These are phyloP conservation scores for Cryptococcus wingfieldii DNA, from an alignment of 1,284 basidiomycete species.

Conservation along the genomic window DNA sequence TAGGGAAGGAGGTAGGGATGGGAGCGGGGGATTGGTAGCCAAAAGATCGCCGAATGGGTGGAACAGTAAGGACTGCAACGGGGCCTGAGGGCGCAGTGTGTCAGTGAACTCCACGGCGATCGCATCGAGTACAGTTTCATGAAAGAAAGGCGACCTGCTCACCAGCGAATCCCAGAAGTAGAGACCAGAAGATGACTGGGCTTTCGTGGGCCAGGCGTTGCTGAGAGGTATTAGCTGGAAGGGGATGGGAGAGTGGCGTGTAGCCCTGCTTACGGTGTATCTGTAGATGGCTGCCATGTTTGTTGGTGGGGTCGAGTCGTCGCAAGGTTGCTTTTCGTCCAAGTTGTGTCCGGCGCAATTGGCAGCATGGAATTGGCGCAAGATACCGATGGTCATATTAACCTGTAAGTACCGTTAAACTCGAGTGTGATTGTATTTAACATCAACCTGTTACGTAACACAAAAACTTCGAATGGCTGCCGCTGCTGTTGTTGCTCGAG, in stretches of 20 bases:
- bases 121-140: no score
- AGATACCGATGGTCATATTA: neutral
- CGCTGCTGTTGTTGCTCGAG: no score
- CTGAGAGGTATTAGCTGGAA: constrained; percentile 37
- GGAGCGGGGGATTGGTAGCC: constrained; percentile 72
- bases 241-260: neutral
- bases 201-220: constrained; percentile 85
- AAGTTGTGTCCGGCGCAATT: neutral
- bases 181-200: constrained; percentile 86
- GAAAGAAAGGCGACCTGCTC: constrained; percentile 6
- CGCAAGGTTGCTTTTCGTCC: no score
- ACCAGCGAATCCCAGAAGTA: constrained; percentile 48
- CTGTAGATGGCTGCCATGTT: neutral
- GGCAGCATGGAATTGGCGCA: neutral
- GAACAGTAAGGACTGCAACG: constrained; percentile 67
- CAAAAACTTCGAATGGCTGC: neutral
- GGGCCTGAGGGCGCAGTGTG: constrained; percentile 57
- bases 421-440: neutral
- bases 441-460: neutral
- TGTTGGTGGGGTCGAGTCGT: no score
- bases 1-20: constrained; percentile 77
- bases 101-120: neutral
- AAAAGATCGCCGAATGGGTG: constrained; percentile 65
- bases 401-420: neutral
- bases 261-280: constrained; percentile 44